phyloP scores from a whole-genome alignment of 495 filamentous ascomycete species.

The Baudoinia panamericana region DNA sequence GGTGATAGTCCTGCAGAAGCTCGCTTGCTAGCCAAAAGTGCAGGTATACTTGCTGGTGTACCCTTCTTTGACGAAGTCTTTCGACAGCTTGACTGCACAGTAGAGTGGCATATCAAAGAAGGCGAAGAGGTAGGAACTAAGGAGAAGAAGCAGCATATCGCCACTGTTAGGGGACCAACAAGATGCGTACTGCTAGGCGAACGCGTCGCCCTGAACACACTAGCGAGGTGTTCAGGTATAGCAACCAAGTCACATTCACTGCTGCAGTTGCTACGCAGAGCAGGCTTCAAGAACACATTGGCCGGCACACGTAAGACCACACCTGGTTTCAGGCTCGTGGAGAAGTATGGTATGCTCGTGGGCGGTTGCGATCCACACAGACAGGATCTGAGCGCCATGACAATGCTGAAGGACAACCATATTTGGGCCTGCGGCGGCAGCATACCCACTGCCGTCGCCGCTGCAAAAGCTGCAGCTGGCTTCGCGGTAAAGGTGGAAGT shows the following conservation, averaged over 20 bases:
- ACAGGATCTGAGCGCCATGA: slow-evolving; percentile 85
- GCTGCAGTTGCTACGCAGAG: slow-evolving; percentile 39
- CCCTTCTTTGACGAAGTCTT: slow-evolving; percentile 97
- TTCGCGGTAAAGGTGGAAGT: slow-evolving; percentile 93
- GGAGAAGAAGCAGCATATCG: slow-evolving; percentile 38
- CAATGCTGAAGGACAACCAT: slow-evolving; percentile 98
- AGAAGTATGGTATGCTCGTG: slow-evolving; percentile 95
- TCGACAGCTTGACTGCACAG: slow-evolving; percentile 72
- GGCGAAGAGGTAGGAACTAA: slow-evolving; percentile 38
- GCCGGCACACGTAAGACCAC: slow-evolving; percentile 95
- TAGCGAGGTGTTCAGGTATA: slow-evolving; percentile 86
- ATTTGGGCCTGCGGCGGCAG: slow-evolving; percentile 65
- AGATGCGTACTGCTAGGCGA: slow-evolving; percentile 82
- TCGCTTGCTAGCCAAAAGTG: slow-evolving; percentile 74
- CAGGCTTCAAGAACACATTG: slow-evolving; percentile 71
- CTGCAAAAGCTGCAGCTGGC: slow-evolving; percentile 67
- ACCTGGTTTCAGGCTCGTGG: slow-evolving; percentile 85
- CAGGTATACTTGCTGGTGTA: slow-evolving; percentile 77
- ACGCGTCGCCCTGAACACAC: slow-evolving; percentile 79
- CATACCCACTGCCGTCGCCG: slow-evolving; percentile 63
- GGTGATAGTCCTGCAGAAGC: slow-evolving; percentile 66
- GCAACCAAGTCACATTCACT: slow-evolving; percentile 51
- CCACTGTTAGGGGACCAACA: slow-evolving; percentile 76
- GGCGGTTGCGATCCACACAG: slow-evolving; percentile 85
- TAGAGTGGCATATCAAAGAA: slow-evolving; percentile 77